Evolutionary conservation across 176 grass and related monocot species (phyloP).

Genomic region (Aegilops umbellulata): DNA sequence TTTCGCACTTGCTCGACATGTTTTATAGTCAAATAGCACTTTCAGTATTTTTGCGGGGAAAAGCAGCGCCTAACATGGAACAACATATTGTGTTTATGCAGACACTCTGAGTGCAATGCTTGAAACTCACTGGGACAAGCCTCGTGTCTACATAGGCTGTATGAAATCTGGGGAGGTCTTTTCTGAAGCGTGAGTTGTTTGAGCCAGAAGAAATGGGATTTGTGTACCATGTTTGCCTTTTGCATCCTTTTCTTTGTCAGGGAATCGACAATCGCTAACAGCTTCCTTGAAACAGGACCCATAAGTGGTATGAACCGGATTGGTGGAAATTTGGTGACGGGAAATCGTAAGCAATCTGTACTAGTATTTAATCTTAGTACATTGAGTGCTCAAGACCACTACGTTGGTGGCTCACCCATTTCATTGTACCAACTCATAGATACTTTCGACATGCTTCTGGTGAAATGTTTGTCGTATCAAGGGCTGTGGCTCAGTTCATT

Average conservation of each 20-base stretch:
- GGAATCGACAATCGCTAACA: slow-evolving; percentile 27
- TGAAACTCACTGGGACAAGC: slow-evolving; percentile 74
- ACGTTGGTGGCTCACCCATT: slow-evolving; percentile 27
- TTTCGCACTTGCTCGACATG: not conserved
- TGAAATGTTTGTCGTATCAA: slow-evolving; percentile 93
- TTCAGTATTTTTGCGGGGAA: not conserved
- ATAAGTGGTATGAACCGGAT: slow-evolving; percentile 97
- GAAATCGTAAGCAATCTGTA: slow-evolving; percentile 75
- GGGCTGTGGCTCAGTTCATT: slow-evolving; percentile 95
- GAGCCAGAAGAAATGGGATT: slow-evolving; percentile 7
- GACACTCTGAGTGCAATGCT: slow-evolving; percentile 92
- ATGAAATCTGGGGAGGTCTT: slow-evolving; percentile 99
- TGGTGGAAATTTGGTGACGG: slow-evolving; percentile 99
- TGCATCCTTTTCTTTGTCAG: slow-evolving; percentile 17
- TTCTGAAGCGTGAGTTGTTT: slow-evolving; percentile 87
- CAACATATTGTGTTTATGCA: slow-evolving; percentile 42
- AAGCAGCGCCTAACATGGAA: slow-evolving; percentile 10
- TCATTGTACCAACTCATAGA: slow-evolving; percentile 47
- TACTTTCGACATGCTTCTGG: slow-evolving; percentile 97
- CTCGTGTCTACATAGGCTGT: slow-evolving; percentile 88
- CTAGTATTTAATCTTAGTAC: slow-evolving; percentile 14
- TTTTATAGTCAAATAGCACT: slow-evolving; percentile 11
- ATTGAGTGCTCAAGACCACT: slow-evolving; percentile 14
- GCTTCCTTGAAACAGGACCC: slow-evolving; percentile 50
- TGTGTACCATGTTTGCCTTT: slow-evolving; percentile 12